Percentiles rank a stretch among this genome's conserved stretches.
Evolutionary conservation across 371 early-diverging fungal genomes (phyloP).

Genomic region (Synchytrium microbalum): DNA sequence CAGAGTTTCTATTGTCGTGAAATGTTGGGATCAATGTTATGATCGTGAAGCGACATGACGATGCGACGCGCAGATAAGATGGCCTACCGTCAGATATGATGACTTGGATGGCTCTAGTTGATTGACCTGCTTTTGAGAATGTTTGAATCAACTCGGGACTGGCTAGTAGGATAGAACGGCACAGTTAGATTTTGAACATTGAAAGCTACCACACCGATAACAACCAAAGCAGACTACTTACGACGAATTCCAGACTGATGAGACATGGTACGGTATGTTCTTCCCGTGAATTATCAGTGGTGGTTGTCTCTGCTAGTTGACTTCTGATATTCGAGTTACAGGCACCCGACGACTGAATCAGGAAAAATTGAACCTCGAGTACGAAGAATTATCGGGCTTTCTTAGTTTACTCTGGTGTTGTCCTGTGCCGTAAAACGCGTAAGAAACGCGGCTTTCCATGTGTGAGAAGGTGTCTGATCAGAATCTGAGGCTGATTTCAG

Average conservation of each 20-base stretch:
- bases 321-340: too few species aligned
- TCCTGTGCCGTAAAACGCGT: too few species aligned
- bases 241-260: constrained; percentile 55
- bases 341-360: too few species aligned
- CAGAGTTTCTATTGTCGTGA: background rate
- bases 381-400: too few species aligned
- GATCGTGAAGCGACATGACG: background rate
- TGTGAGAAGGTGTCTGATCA: too few species aligned
- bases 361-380: too few species aligned
- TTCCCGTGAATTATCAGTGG: background rate
- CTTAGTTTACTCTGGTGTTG: too few species aligned
- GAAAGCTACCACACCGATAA: background rate
- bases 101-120: constrained; percentile 40
- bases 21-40: background rate
- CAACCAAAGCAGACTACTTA: constrained; percentile 9
- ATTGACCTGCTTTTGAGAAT: constrained; percentile 37
- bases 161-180: constrained; percentile 22
- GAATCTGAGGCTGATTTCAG: too few species aligned
- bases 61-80: constrained; percentile 30
- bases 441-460: too few species aligned
- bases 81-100: constrained; percentile 40
- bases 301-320: too few species aligned
- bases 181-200: background rate
- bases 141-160: constrained; percentile 42
- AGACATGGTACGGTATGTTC: constrained; percentile 33